Base-by-base conservation (phyloP, 352 stramenopile genomes). In the Hyaloperonospora brassicae region DNA sequence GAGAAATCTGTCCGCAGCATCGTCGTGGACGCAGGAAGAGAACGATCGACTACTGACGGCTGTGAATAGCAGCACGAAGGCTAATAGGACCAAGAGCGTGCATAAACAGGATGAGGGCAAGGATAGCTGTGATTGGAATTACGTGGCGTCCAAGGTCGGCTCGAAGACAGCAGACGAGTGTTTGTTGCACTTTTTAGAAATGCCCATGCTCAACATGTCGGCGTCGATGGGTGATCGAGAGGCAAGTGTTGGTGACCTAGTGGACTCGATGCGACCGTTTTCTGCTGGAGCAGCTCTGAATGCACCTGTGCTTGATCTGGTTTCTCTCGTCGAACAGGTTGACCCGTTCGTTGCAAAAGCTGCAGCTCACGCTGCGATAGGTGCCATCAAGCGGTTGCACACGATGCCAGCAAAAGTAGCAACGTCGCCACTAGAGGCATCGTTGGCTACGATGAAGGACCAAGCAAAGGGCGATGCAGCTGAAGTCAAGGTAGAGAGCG, bases 121-220 rank as follows among this genome's bases (percentile, higher is more conserved):
- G 14, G 62, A 78, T 5, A 73, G 57, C 35, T 85, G 77, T 51
- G 79, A 93, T 58, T 93, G 82, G 82, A 88, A 89, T 51, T 68
- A 73, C 39, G 73, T 93, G 27, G 78, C 79, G 1, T 66, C 62
- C n/a, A 83, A 81, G 40, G 70, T 93, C 7, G 64, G 68, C 39
- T 76, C 64, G 8, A 90, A 89, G 61, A 81, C 72, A 13, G 72
- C 79, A 2, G 71, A 89, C n/a, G 76, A 89, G 45, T 93, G 79
- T 47, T 59, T 93, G 52, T 50, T 88, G 45, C 79, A 85, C 34
- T 93, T 93, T 61, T 66, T 93, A 10, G 70, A 88, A 61, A 53
- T 88, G 47, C 76, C 79, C 9, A 59, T 93, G 46, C 57, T 87
- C 24, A 52, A 75, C 27, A 62, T 70, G 30, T 55, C 61, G 39